Base-by-base conservation (phyloP, 1,284 basidiomycete species). In the Phlebopus sp. region DNA sequence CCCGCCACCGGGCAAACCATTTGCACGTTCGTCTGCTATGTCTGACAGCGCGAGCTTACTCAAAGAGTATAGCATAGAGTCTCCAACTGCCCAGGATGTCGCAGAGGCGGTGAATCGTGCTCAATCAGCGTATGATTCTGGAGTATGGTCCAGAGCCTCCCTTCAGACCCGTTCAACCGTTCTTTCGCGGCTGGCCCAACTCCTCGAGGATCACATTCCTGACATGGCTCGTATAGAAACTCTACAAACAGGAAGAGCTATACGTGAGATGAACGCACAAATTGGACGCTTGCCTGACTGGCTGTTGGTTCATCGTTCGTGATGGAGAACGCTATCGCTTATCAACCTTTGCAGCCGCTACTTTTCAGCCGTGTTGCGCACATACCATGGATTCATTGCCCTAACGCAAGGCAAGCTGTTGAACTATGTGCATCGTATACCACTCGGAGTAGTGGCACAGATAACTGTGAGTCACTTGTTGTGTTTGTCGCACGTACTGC, bases 401-500 rank as follows among this genome's bases (percentile, higher is more conserved):
- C 90, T 89, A 2, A 86, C 86, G 0, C 84, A 88, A 56, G 90
- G 90, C 0, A 79, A 79, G 46, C 60, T 92, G 29, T 66, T 91
- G 34, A 92, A 91, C 57, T 84, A 88, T 62, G 82, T 92, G 6
- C 78, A 82, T 44, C 76, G 90, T 19, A 73, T 90, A 5, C 90
- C 90, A 0, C 73, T 92, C 1, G 90, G 90, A 19, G 89, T 92
- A 13, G 86, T 90, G 31, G 87, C 85, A 0, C 90, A 92, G 59
- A 87, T 92, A 35, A 92, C 86, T 29, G 86, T 86, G 49, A 59
- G 64, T 46, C 3, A 21, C 27, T 1, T 31, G n/a, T 34, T 18
- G 27, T 50, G 72, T 50, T 18, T 30, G 7, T 45, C 27, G 19
- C 25, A 32, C 9, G 17, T 29, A 40, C 15, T 34, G 31, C 46